Conservation (phyloP, 352 stramenopile species). For the Hyaloperonospora arabidopsidis region DNA sequence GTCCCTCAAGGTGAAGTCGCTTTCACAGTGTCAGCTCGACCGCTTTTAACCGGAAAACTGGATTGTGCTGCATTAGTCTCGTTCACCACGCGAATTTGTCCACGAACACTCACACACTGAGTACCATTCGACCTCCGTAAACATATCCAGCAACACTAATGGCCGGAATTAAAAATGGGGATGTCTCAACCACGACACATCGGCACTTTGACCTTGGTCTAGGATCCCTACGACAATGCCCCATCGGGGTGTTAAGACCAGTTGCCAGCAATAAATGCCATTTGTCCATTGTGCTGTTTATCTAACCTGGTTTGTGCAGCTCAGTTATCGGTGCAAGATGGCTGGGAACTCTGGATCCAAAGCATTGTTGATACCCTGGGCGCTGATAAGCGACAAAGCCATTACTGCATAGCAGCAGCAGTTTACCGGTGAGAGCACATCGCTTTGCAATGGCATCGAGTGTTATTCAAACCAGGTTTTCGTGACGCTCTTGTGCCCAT, state of each 20-base stretch:
- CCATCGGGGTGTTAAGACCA: conserved; percentile 16
- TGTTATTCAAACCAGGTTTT: conserved; percentile 24
- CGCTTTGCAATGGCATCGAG: conserved; percentile 42
- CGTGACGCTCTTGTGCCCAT: conserved; percentile 5
- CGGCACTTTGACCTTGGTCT: conserved; percentile 69
- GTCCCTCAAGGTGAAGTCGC: conserved; percentile 62
- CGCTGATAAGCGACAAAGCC: conserved; percentile 24
- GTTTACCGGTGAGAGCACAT: conserved; percentile 52
- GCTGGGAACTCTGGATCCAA: conserved; percentile 41
- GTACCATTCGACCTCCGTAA: no score
- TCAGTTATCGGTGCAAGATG: conserved; percentile 30
- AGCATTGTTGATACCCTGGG: conserved; percentile 37
- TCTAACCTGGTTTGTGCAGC: conserved; percentile 2
- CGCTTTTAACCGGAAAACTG: no score
- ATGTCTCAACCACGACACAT: conserved; percentile 81
- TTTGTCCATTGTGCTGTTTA: conserved; percentile 2
- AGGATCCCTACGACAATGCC: conserved; percentile 12
- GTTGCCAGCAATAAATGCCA: not conserved
- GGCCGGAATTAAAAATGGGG: conserved; percentile 86
- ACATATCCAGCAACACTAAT: conserved; percentile 39
- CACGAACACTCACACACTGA: conserved; percentile 8
- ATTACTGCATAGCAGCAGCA: conserved; percentile 27
- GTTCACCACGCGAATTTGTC: conserved; percentile 74
- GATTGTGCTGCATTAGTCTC: conserved; percentile 28
- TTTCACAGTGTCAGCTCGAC: conserved; percentile 39